These are phyloP conservation scores for Annulohypoxylon truncatum DNA, from an alignment of 2,329 filamentous ascomycete genomes.

Conservation along the genomic window DNA sequence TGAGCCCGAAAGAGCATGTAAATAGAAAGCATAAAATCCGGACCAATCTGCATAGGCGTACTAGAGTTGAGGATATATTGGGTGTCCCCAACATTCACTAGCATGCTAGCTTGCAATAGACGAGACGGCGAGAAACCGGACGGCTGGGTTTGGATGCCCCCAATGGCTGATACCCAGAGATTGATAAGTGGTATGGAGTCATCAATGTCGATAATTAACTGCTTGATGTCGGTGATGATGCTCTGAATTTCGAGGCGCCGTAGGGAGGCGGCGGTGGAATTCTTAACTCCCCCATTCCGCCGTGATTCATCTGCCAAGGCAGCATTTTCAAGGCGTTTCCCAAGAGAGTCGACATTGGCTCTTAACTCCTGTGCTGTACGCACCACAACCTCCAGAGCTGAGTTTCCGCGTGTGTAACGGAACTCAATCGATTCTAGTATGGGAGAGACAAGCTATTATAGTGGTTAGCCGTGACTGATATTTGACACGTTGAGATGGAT, in stretches of 20 bases:
- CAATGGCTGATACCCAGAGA: slow-evolving; percentile 92
- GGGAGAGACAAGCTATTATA: slow-evolving; percentile 47
- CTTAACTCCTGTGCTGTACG: slow-evolving; percentile 84
- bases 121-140: slow-evolving; percentile 89
- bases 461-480: slow-evolving; percentile 4
- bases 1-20: slow-evolving; percentile 97
- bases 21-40: slow-evolving; percentile 84
- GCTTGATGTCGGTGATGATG: slow-evolving; percentile 81
- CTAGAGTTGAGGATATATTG: slow-evolving; percentile 77
- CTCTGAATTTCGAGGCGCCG: slow-evolving; percentile 73
- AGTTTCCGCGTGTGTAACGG: slow-evolving; percentile 62
- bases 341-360: slow-evolving; percentile 83
- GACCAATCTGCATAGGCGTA: slow-evolving; percentile 82
- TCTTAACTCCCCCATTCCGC: slow-evolving; percentile 54
- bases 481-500: neutral
- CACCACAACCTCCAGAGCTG: slow-evolving; percentile 82
- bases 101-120: slow-evolving; percentile 90
- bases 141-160: slow-evolving; percentile 84
- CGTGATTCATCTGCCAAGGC: slow-evolving; percentile 71
- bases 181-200: slow-evolving; percentile 92
- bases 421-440: slow-evolving; percentile 55
- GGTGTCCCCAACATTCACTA: slow-evolving; percentile 86
- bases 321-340: slow-evolving; percentile 77
- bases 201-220: slow-evolving; percentile 82
- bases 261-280: slow-evolving; percentile 62